Conservation (phyloP, 768 basidiomycete genomes). For the Tulasnella sp. region DNA sequence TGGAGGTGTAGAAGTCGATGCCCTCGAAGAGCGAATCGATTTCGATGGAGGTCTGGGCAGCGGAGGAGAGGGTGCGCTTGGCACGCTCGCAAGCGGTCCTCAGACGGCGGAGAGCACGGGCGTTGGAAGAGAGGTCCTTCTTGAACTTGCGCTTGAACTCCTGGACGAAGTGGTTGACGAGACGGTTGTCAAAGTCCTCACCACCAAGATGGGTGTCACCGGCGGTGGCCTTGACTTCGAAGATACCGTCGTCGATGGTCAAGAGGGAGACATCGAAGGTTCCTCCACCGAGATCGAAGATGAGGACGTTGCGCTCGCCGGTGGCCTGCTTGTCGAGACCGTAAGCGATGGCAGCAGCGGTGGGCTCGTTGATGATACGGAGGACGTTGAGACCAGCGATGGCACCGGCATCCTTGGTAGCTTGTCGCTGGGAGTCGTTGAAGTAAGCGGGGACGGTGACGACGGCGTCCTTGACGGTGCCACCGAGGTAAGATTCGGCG, state of each 20-base stretch:
- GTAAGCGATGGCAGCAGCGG: conserved; percentile 60
- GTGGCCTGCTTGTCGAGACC: conserved; percentile 49
- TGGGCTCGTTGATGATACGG: conserved; percentile 45
- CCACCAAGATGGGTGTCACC: conserved; percentile 42
- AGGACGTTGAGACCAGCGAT: conserved; percentile 39
- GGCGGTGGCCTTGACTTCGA: conserved; percentile 39
- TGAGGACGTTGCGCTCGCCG: conserved; percentile 40
- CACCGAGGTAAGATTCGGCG: conserved; percentile 39
- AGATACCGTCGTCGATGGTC: conserved; percentile 40
- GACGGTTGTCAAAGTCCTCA: conserved; percentile 42
- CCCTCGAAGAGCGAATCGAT: conserved; percentile 46
- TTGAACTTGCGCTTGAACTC: conserved; percentile 44
- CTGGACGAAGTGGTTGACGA: conserved; percentile 39
- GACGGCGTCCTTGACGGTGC: conserved; percentile 35
- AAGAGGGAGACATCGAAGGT: conserved; percentile 41
- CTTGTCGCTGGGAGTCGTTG: conserved; percentile 41
- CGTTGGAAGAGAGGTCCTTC: conserved; percentile 30
- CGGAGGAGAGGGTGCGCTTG: conserved; percentile 41
- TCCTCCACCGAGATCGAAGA: conserved; percentile 41
- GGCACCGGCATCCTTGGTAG: conserved; percentile 39
- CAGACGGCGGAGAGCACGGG: conserved; percentile 35
- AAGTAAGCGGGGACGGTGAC: conserved; percentile 43
- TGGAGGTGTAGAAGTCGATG: conserved; percentile 44
- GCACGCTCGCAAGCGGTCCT: conserved; percentile 39
- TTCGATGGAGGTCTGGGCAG: conserved; percentile 41